Evolutionary conservation across 75 land plant genomes (phyloP), one percentile per base, ranked within the genome.

Genomic region (Adiantum capillusveneris): DNA sequence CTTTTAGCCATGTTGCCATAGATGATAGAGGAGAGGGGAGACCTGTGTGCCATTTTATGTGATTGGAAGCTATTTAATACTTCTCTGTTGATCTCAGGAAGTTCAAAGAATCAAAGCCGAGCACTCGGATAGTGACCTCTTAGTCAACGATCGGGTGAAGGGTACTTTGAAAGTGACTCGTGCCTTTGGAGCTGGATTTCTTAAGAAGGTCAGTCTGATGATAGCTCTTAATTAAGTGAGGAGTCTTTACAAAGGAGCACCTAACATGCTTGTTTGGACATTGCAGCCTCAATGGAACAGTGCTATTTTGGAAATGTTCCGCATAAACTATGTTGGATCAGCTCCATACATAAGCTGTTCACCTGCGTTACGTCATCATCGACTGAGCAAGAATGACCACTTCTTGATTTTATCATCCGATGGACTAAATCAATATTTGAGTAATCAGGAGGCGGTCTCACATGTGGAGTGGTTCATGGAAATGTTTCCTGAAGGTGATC

Each of bases 171-270:
- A 88, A 66, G 97, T 92, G 43, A 92, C 97, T 29, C 84, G 97
- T 65, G 97, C 97, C 31, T 92, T 92, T 80, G 97, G 97, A 21
- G 97, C 97, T 45, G 94, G 90, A 6, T 92, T 76, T 69, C 77
- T 92, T 21, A 92, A 92, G 56, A 72, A 83, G 86, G 94, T 82
- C 5, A 5, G 5, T 6, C 49, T 7, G 21, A 46, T 9, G 12
- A 39, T 39, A 7, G 13, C 49, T 7, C 21, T 46, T n/a, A 46
- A 5, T 6, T 46, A 46, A 14, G 3, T 46, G 12, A n/a, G 5
- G 49, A 46, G 14, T n/a, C 14, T 17, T 17, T 46, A 46, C 21
- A 20, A 14, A 46, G 14, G 49, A 6, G 49, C n/a, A 9, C 13
- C 12, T 46, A 46, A 46, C 49, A 46, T 46, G 49, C 14, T 17